Percentiles rank a stretch among this genome's conserved stretches.
phyloP scores from a whole-genome alignment of 1,284 basidiomycete genomes.

The Marasmius fiardii region DNA sequence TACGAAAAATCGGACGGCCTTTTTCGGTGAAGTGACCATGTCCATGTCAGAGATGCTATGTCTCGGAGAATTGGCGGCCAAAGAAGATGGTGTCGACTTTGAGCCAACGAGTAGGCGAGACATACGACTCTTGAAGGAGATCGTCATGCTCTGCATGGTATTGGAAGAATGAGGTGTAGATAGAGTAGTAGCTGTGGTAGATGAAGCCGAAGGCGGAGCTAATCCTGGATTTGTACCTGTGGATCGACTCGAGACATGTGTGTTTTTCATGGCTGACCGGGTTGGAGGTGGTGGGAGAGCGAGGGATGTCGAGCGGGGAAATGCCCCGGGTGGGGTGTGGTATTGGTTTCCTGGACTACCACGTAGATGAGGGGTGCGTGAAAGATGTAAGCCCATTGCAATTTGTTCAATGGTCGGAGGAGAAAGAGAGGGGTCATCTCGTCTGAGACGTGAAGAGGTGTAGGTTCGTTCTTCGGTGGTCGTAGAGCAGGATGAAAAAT shows the following conservation, averaged over 20 bases:
- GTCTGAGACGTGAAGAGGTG: slow-evolving; percentile 32
- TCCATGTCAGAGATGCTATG: slow-evolving; percentile 30
- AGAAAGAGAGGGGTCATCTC: slow-evolving; percentile 34
- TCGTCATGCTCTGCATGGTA: slow-evolving; percentile 29
- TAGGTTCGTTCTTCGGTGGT: slow-evolving; percentile 28
- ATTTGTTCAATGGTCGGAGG: slow-evolving; percentile 72
- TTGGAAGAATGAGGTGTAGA: slow-evolving; percentile 37
- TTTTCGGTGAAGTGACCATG: slow-evolving; percentile 31
- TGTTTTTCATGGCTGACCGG: slow-evolving; percentile 63
- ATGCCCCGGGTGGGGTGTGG: slow-evolving; percentile 16
- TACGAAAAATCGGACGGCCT: slow-evolving; percentile 53
- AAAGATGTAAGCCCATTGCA: slow-evolving; percentile 72
- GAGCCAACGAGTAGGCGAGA: slow-evolving; percentile 45
- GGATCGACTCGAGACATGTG: slow-evolving; percentile 29
- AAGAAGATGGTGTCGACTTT: slow-evolving; percentile 34
- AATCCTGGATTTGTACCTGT: slow-evolving; percentile 33
- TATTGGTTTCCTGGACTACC: slow-evolving; percentile 19
- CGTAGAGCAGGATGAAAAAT: slow-evolving; percentile 1
- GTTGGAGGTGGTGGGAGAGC: slow-evolving; percentile 49
- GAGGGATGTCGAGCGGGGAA: slow-evolving; percentile 25
- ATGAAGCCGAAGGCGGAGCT: slow-evolving; percentile 41
- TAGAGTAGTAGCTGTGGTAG: slow-evolving; percentile 47
- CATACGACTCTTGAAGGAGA: slow-evolving; percentile 45
- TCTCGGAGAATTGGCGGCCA: slow-evolving; percentile 35
- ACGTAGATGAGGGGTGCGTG: slow-evolving; percentile 66